These are phyloP conservation scores for Eucalyptus shirleyi DNA, from an alignment of 345 rosid genomes.

Conservation along the genomic window DNA sequence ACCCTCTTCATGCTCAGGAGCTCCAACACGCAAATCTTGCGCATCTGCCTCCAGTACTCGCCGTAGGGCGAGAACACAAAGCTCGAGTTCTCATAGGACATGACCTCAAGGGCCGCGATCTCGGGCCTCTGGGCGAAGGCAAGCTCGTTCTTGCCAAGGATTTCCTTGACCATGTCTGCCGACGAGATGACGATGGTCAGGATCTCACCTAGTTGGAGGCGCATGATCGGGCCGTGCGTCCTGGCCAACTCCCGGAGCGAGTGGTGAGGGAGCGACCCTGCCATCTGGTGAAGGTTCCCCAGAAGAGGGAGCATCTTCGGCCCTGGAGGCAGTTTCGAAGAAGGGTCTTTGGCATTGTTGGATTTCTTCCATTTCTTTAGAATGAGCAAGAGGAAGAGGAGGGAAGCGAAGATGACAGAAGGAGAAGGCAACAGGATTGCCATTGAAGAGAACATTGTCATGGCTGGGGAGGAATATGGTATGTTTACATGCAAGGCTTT, in stretches of 20 bases:
- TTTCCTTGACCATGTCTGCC: constrained; percentile 8
- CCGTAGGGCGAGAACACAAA: background rate
- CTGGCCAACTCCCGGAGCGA: constrained; percentile 4
- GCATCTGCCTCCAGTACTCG: constrained; percentile 1
- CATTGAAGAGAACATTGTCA: background rate
- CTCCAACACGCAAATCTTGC: background rate
- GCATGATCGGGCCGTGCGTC: constrained; percentile 21
- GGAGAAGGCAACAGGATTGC: background rate
- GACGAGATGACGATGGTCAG: constrained; percentile 9
- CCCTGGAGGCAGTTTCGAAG: constrained; percentile 7
- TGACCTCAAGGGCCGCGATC: background rate
- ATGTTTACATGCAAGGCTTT: background rate
- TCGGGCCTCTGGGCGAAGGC: constrained; percentile 14
- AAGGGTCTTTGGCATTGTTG: background rate
- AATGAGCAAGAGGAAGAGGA: background rate
- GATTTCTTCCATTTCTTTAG: background rate
- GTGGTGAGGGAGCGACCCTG: constrained; percentile 16
- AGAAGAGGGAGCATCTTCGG: constrained; percentile 14
- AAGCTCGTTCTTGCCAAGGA: constrained; percentile 11
- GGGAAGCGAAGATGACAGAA: background rate
- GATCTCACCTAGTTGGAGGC: constrained; percentile 20
- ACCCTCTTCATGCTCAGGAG: background rate
- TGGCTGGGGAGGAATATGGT: background rate
- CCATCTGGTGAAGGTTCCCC: constrained; percentile 19
- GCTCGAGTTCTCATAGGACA: constrained; percentile 9